These are phyloP conservation scores for Penicillium diatomitis DNA, from an alignment of 495 filamentous ascomycete species.

Conservation along the genomic window DNA sequence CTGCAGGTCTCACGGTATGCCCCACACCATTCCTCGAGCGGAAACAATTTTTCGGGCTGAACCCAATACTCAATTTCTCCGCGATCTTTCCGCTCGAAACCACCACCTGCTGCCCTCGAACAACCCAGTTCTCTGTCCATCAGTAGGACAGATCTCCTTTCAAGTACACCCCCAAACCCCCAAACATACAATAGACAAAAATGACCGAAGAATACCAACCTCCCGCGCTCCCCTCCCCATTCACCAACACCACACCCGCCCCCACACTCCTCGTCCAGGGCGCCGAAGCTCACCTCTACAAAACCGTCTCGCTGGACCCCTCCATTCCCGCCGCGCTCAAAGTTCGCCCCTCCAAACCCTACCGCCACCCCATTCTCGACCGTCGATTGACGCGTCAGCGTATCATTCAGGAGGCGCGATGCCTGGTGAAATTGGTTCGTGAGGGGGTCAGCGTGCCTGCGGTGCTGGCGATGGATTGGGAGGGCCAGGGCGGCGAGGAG, in stretches of 20 bases:
- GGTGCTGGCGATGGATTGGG: constrained; percentile 66
- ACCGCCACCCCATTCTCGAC: constrained; percentile 88
- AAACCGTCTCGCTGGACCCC: constrained; percentile 67
- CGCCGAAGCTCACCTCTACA: constrained; percentile 91
- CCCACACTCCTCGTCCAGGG: constrained; percentile 71
- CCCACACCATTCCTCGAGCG: too few relatives aligned
- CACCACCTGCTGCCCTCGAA: background rate
- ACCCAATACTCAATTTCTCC: too few relatives aligned
- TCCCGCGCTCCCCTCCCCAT: constrained; percentile 54
- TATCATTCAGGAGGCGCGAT: constrained; percentile 77
- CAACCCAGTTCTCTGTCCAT: too few relatives aligned
- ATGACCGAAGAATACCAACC: constrained; percentile 23
- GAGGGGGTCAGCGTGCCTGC: constrained; percentile 74
- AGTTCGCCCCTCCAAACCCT: constrained; percentile 85
- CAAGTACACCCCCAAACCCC: too few relatives aligned
- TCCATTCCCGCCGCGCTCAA: constrained; percentile 71
- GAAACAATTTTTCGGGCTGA: too few relatives aligned
- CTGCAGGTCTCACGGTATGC: too few relatives aligned
- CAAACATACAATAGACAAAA: background rate
- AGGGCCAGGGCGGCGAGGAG: constrained; percentile 24
- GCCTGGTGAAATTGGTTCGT: constrained; percentile 60
- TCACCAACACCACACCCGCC: constrained; percentile 49
- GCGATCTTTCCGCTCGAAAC: too few relatives aligned
- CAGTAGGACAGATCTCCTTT: too few relatives aligned
- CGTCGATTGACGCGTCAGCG: constrained; percentile 76